These are phyloP conservation scores for Anthracocystis setariae DNA, from an alignment of 1,284 basidiomycete genomes.

Conservation along the genomic window DNA sequence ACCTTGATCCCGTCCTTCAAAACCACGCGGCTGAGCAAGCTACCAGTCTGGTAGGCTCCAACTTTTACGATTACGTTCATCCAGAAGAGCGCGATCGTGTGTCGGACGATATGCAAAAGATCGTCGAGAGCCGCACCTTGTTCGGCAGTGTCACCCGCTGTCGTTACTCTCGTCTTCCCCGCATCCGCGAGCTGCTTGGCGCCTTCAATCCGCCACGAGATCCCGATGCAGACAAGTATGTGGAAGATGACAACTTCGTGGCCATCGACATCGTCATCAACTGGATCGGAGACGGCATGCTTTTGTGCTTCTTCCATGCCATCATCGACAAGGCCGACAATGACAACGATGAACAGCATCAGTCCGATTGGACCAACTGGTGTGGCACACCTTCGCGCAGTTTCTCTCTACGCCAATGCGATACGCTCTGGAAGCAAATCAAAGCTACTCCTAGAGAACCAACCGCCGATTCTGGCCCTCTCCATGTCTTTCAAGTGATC, in stretches of 20 bases:
- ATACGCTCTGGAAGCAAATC: constrained; percentile 46
- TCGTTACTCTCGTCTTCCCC: constrained; percentile 70
- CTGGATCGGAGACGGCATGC: constrained; percentile 88
- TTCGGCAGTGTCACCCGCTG: constrained; percentile 91
- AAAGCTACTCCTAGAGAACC: constrained; percentile 15
- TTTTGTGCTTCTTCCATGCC: constrained; percentile 94
- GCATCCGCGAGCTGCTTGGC: constrained; percentile 70
- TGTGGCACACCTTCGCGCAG: constrained; percentile 77
- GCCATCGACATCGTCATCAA: constrained; percentile 92
- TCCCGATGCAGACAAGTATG: constrained; percentile 75
- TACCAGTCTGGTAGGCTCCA: constrained; percentile 76
- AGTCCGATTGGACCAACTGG: constrained; percentile 91
- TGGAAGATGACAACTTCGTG: constrained; percentile 82
- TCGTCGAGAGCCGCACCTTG: constrained; percentile 81
- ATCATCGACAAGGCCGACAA: constrained; percentile 74
- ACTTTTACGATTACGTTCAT: constrained; percentile 86
- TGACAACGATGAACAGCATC: constrained; percentile 82
- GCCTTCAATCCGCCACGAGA: constrained; percentile 67
- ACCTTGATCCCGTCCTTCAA: constrained; percentile 85
- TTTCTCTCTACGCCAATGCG: constrained; percentile 67
- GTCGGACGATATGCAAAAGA: constrained; percentile 76
- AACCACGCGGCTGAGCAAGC: constrained; percentile 80
- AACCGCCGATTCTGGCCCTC: constrained; percentile 51
- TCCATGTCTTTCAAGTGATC: constrained; percentile 83
- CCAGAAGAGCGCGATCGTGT: constrained; percentile 77